Conservation (phyloP, 73 alveolate genomes). For the Paraurostyla sp. region DNA sequence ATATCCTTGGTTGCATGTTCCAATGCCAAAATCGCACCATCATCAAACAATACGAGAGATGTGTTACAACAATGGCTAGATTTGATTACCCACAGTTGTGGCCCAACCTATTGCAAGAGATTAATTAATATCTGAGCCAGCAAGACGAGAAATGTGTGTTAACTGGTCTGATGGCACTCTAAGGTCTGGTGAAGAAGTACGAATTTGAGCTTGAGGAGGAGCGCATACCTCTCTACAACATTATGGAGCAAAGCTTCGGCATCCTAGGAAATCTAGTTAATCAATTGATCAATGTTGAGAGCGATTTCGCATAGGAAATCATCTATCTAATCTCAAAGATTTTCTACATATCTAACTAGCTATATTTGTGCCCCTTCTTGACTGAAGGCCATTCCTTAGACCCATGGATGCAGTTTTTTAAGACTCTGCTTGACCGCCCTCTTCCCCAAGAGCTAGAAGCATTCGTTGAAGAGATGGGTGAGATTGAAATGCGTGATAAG, state of each 20-base stretch:
- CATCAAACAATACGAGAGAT: constrained; percentile 51
- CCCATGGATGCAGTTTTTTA: constrained; percentile 71
- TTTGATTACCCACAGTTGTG: constrained; percentile 68
- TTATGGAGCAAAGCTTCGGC: constrained; percentile 70
- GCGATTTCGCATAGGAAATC: constrained; percentile 58
- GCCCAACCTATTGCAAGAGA: constrained; percentile 61
- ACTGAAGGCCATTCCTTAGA: constrained; percentile 55
- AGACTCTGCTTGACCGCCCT: constrained; percentile 65
- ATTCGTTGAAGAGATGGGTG: constrained; percentile 62
- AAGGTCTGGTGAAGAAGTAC: constrained; percentile 63
- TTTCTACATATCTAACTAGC: constrained; percentile 79
- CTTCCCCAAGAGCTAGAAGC: constrained; percentile 70
- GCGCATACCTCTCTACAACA: constrained; percentile 74
- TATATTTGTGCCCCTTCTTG: constrained; percentile 65
- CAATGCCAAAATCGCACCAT: not conserved
- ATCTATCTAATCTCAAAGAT: constrained; percentile 64
- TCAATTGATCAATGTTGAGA: constrained; percentile 42
- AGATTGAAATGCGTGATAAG: constrained; percentile 73
- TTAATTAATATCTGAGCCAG: not conserved
- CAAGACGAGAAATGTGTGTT: constrained; percentile 46
- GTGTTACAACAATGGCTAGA: constrained; percentile 62
- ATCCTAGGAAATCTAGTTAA: constrained; percentile 64
- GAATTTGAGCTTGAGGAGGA: constrained; percentile 77
- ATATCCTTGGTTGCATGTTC: constrained; percentile 8
- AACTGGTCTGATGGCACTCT: constrained; percentile 63